Evolutionary conservation across 2,329 filamentous ascomycete genomes (phyloP), one percentile per base, ranked within the genome.

Genomic region (Emmonsiellopsis sp.): DNA sequence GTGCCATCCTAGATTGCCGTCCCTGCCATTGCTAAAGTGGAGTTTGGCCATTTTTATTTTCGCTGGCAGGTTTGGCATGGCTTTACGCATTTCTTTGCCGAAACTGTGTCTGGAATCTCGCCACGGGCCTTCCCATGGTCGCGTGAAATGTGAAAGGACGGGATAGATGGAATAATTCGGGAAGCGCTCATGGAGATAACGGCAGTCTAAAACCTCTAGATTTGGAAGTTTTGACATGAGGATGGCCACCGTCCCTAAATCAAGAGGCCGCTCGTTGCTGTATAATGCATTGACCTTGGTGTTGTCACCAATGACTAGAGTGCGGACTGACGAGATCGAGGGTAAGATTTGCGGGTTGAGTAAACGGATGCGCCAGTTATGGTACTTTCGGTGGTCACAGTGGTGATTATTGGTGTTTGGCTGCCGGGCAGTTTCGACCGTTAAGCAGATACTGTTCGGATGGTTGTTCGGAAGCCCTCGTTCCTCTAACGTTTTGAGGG

Each of bases 211-310:
- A 33, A 32, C 53, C 13, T 49, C 14, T 21, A 55, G 32, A 34
- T 53, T 55, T 13, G 44, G 49, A 40, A 55, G 50, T 36, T 53
- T 55, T n/a, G 49, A 53, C 49, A 55, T 31, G 37, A 55, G 53
- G 1, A 31, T 40, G 33, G 53, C 33, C 36, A 55, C 32, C n/a
- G 53, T 21, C 6, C 44, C 49, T 17, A 53, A 32, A 39, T 55
- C 44, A 31, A 55, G 45, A 11, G 49, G 39, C 32, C 43, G 49
- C 14, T 42, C 32, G 31, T 14, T 3, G 7, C 10, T 27, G 8
- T 33, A 13, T 5, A 7, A 13, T 3, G 21, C 9, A 34, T 40
- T 13, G 3, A 17, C 17, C 21, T 27, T 31, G 7, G 9, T 13
- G 7, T 17, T n/a, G 13, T 42, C n/a, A 10, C 31, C 49, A 17